Evolutionary conservation across 164 flowering plant genomes (phyloP).

Genomic region (Tinospora cordifolia): DNA sequence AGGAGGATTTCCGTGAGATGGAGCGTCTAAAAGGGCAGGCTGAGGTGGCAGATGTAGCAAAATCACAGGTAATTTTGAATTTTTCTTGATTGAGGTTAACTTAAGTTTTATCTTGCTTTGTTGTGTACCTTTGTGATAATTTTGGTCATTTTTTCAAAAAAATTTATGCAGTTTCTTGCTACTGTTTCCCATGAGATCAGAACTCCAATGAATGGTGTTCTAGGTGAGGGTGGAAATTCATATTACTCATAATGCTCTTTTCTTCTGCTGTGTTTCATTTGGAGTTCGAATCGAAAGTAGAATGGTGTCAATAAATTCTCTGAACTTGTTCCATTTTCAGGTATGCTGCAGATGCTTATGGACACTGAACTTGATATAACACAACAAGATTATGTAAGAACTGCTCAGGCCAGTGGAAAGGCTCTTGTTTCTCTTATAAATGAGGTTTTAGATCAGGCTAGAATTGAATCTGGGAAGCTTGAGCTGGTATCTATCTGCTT

Average conservation of each 20-base stretch:
- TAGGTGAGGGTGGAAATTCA: constrained; percentile 43
- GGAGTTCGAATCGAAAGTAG: neutral
- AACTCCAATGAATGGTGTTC: constrained; percentile 98
- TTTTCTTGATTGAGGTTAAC: neutral
- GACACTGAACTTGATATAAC: constrained; percentile 84
- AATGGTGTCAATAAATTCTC: neutral
- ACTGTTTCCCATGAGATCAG: constrained; percentile 98
- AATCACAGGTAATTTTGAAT: constrained; percentile 45
- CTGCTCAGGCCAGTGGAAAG: constrained; percentile 90
- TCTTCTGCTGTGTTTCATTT: neutral
- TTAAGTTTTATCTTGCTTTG: neutral
- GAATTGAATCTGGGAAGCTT: constrained; percentile 90
- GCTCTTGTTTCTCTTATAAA: constrained; percentile 87
- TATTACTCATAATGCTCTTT: neutral
- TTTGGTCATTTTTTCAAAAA: constrained; percentile 1
- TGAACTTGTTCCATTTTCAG: constrained; percentile 29
- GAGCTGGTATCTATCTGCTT: constrained; percentile 85
- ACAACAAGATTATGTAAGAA: constrained; percentile 83
- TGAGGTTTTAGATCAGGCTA: constrained; percentile 91
- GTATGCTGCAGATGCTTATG: constrained; percentile 94
- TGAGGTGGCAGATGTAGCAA: constrained; percentile 90
- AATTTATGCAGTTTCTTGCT: constrained; percentile 87
- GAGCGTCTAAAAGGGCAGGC: constrained; percentile 72
- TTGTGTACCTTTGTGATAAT: neutral
- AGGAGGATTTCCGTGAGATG: constrained; percentile 74